Base-by-base conservation (phyloP, 495 filamentous ascomycete species). In the Daldinia grandis region DNA sequence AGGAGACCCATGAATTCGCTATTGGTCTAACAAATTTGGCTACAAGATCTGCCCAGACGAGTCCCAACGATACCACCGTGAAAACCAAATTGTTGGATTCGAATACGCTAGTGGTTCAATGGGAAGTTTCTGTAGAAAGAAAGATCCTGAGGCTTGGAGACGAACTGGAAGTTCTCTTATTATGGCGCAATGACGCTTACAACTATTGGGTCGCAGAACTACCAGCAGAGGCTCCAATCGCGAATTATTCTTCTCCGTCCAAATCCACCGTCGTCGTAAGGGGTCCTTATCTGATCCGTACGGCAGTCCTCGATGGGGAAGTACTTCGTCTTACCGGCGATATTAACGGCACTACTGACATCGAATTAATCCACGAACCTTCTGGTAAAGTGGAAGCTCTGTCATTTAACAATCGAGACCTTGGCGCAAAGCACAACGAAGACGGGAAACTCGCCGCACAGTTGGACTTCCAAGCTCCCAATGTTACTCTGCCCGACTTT, bases 181-280 rank as follows among this genome's bases (percentile, higher is more conserved):
- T 67, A 65, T 87, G 90, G 71, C 85, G 90, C 17, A 89, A 91
- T 76, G 81, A 85, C 27, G 90, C 89, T 0, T 92, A 92, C 80
- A 87, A 90, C 72, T 92, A 90, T 81, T 93, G 90, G 91, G 85
- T 86, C 7, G 82, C 89, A 1, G 81, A 91, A 66, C 74, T 88
- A 4, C 78, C 78, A 0, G 61, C 55, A 25, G 17, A 65, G 37
- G 49, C 62, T 15, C 68, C 62, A 31, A 62, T 37, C 17, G 42
- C 17, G 21, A 47, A 47, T 24, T 47, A 47, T 21, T 47, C 17
- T 10, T 47, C 19, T 24, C 42, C 42, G 8, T 47, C 42, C 24
- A 24, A 47, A 12, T 24, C 42, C 7, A 14, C 9, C 42, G 9
- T 24, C 19, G 4, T 47, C 17, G 42, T 24, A 3, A 47, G 10